Evolutionary conservation across 345 rosid genomes (phyloP), one percentile per base, ranked within the genome.

Genomic region (Syzygium jambos): DNA sequence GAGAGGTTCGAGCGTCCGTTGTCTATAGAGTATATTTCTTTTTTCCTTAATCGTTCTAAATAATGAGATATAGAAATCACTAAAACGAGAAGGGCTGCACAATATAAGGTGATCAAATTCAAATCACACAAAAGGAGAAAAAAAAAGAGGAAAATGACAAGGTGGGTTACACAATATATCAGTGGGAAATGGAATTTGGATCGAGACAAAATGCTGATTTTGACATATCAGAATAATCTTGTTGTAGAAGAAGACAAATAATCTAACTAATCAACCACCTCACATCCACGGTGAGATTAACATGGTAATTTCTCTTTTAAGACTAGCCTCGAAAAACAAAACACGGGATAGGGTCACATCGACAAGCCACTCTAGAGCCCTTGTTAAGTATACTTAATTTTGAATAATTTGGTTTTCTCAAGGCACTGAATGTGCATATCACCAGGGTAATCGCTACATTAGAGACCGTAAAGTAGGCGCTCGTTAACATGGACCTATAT

Each of bases 261-360:
- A 57, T 56, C n/a, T 56, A 56, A 56, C 12, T 56, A 22, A 1
- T 56, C 59, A 1, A 4, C 61, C 61, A 41, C 27, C 61, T 11
- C 8, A 22, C 12, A 1, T 56, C 22, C 59, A 9, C 27, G 6
- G 22, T 17, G 55, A 17, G 55, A 53, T 53, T 53, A 53, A 53
- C 55, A 53, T 53, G 55, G 55, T 63, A 14, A 0, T 65, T 30
- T 65, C 78, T 30, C 43, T 65, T 65, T 65, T 30, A 65, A 65
- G 22, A 38, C 6, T 0, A 3, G 6, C 34, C 49, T 0, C 80
- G 0, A 17, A 68, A 68, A 19, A 0, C 0, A 9, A 68, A 34
- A 17, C 1, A 8, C 9, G 0, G 5, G 19, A 34, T 17, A 2
- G 4, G 78, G 0, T 65, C 38, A 19, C 6, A 5, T 9, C 0